Percentiles rank a stretch among this genome's conserved stretches.
These are phyloP conservation scores for Dendrothele bispora DNA, from an alignment of 768 basidiomycete genomes.

Conservation along the genomic window DNA sequence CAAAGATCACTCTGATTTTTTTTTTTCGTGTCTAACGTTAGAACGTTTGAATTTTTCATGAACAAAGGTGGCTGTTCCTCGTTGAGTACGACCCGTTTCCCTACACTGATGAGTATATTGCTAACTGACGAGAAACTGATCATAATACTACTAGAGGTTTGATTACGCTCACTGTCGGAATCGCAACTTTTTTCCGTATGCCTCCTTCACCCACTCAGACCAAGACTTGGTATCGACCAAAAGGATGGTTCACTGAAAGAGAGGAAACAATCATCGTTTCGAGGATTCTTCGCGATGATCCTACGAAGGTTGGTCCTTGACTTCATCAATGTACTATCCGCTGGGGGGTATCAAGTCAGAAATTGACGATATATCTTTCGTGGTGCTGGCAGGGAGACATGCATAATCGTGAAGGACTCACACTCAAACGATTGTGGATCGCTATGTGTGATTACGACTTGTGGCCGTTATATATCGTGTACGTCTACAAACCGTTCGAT, in stretches of 20 bases:
- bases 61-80: constrained; percentile 55
- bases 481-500: constrained; percentile 10
- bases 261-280: constrained; percentile 63
- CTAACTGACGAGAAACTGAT: background rate
- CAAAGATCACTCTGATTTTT: background rate
- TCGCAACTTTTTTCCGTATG: constrained; percentile 57
- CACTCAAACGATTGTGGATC: constrained; percentile 47
- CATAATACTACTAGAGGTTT: constrained; percentile 30
- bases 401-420: constrained; percentile 68
- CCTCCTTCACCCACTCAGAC: constrained; percentile 64
- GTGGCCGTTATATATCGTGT: constrained; percentile 64
- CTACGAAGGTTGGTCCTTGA: constrained; percentile 42
- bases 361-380: background rate
- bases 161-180: constrained; percentile 53
- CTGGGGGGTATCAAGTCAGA: background rate
- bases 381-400: constrained; percentile 47
- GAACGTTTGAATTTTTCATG: background rate
- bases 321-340: no score
- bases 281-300: constrained; percentile 63
- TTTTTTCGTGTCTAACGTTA: no score
- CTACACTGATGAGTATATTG: no score
- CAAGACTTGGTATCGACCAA: constrained; percentile 54
- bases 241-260: constrained; percentile 63
- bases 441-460: constrained; percentile 62
- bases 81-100: constrained; percentile 36